Base-by-base conservation (phyloP, 2,329 filamentous ascomycete genomes). In the Sclerotinia borealis region DNA sequence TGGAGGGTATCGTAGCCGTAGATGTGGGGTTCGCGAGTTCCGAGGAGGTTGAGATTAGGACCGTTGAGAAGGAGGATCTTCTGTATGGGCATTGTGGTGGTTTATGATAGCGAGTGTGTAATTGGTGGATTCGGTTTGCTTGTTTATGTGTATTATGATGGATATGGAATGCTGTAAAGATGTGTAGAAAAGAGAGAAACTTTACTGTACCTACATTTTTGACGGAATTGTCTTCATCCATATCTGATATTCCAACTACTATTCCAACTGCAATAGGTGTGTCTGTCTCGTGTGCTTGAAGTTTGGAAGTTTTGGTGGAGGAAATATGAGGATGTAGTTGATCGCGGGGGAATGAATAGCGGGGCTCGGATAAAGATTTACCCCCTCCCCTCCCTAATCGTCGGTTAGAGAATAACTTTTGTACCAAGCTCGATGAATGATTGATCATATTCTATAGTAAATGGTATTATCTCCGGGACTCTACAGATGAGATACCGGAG, bases 11-110 rank as follows among this genome's bases (percentile, higher is more conserved):
- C 86, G 65, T 79, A 80, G 72, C 90, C 90, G 77, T 93, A 92
- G 70, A 91, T 82, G 34, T 85, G 78, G 19, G 90, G 89, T 74
- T 93, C 89, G 27, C 90, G 82, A 15, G 84, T 88, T 41, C 90
- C 90, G 36, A 93, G 83, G 56, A 93, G 86, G 77, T 92, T 92
- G 70, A 93, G 86, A 75, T 93, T 93, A 37, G 89, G 89, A n/a
- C 90, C 89, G 76, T 92, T 92, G 78, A 92, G 85, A 68, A 92
- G 59, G 31, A 92, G 85, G 72, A 92, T 85, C 50, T 72, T 75
- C 67, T 76, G 77, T 48, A 76, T 68, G 45, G 75, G 68, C 77
- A 76, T 75, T 55, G 61, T 51, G 37, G 37, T 61, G n/a, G 13
- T 45, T 10, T 17, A 29, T 37, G n/a, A 25, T 7, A 3, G 4